Conservation (phyloP, 164 flowering plant genomes). For the Chimonanthus salicifolius region DNA sequence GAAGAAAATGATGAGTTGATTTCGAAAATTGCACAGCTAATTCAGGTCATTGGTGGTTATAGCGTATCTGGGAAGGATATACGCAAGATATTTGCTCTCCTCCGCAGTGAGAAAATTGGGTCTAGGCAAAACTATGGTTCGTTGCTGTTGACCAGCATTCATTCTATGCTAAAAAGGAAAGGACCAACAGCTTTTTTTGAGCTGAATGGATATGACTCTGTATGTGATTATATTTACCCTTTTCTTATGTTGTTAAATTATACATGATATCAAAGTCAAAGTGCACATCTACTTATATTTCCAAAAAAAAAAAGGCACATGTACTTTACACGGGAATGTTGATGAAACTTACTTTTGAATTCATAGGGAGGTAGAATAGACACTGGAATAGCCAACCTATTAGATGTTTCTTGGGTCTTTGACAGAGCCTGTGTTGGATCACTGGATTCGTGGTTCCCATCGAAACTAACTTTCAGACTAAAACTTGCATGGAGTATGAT, state of each 20-base stretch:
- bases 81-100: conserved; percentile 86
- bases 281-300: background rate
- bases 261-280: background rate
- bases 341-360: background rate
- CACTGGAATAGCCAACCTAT: no score
- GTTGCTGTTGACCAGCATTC: conserved; percentile 61
- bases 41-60: conserved; percentile 91
- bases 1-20: conserved; percentile 56
- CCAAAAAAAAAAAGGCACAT: background rate
- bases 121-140: conserved; percentile 53
- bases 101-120: conserved; percentile 73
- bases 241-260: background rate
- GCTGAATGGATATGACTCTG: conserved; percentile 75
- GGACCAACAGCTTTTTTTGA: conserved; percentile 96
- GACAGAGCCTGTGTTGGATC: no score
- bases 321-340: background rate
- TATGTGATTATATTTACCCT: conserved; percentile 33
- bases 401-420: no score
- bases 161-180: conserved; percentile 86
- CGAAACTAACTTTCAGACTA: no score
- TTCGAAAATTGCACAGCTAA: conserved; percentile 62
- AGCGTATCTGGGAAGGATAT: conserved; percentile 98
- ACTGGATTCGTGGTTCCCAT: no score
- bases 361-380: background rate
- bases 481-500: no score